Evolutionary conservation across 441 rosid species (phyloP).

Genomic region (Metrosideros polymorpha): DNA sequence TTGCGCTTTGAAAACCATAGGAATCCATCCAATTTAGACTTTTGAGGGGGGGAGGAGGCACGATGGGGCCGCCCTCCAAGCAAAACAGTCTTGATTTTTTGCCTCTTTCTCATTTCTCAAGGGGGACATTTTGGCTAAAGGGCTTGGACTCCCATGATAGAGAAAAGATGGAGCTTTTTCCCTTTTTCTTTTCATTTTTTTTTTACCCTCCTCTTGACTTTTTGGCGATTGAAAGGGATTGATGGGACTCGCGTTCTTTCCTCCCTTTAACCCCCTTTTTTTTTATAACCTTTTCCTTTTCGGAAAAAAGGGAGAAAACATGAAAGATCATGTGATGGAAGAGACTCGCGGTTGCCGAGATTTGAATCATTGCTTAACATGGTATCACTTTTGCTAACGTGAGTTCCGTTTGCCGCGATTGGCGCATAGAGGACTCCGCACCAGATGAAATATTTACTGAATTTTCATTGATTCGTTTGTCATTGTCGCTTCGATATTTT

Average conservation of each 20-base stretch:
- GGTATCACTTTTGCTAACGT: not conserved
- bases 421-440: not conserved
- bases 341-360: not conserved
- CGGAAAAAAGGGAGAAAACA: too few species aligned
- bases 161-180: not conserved
- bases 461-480: not conserved
- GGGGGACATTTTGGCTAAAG: not conserved
- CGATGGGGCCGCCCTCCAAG: not conserved
- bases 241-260: not conserved
- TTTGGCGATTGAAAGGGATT: not conserved
- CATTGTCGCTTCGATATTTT: not conserved
- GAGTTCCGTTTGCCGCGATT: not conserved
- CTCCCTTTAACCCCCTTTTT: not conserved
- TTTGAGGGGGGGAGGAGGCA: constrained; percentile 2
- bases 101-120: not conserved
- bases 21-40: constrained; percentile 16
- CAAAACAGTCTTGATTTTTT: not conserved
- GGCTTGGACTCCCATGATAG: not conserved
- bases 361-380: not conserved
- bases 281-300: not conserved
- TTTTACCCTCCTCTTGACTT: not conserved
- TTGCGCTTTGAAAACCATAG: not conserved
- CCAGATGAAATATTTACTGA: not conserved
- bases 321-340: not conserved
- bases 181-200: not conserved